These are phyloP conservation scores for Zygoascus bituminiphila DNA, from an alignment of 805 yeast species.

Conservation along the genomic window DNA sequence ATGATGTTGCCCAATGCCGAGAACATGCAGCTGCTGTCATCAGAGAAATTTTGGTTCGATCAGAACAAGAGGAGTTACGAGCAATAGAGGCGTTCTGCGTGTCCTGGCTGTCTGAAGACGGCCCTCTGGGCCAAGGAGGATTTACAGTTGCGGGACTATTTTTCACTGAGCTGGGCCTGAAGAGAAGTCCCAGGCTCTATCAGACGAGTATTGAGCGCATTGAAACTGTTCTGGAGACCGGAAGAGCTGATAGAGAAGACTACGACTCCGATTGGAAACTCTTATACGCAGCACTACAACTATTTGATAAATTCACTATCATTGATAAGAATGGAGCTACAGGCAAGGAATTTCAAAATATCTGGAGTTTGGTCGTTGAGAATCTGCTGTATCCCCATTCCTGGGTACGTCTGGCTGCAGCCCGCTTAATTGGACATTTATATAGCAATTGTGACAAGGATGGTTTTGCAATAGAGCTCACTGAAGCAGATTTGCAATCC, in stretches of 20 bases:
- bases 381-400: slow-evolving; percentile 77
- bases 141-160: slow-evolving; percentile 60
- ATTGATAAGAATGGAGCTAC: slow-evolving; percentile 18
- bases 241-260: slow-evolving; percentile 32
- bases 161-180: slow-evolving; percentile 40
- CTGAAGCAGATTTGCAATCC: slow-evolving; percentile 49
- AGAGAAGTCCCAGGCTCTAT: slow-evolving; percentile 36
- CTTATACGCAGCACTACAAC: slow-evolving; percentile 56
- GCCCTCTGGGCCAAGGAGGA: slow-evolving; percentile 59
- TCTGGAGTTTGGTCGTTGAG: slow-evolving; percentile 48
- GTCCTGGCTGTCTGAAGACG: slow-evolving; percentile 50
- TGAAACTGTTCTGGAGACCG: slow-evolving; percentile 29
- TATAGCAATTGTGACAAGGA: slow-evolving; percentile 33
- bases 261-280: slow-evolving; percentile 62
- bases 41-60: slow-evolving; percentile 43
- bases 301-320: slow-evolving; percentile 32
- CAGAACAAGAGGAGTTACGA: slow-evolving; percentile 28
- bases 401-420: slow-evolving; percentile 72
- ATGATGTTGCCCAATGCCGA: slow-evolving; percentile 69
- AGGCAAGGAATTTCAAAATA: slow-evolving; percentile 20
- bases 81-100: slow-evolving; percentile 34
- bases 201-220: slow-evolving; percentile 31
- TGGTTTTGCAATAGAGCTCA: slow-evolving; percentile 25
- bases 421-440: slow-evolving; percentile 49
- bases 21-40: slow-evolving; percentile 70